Base-by-base conservation (phyloP, 2,329 filamentous ascomycete genomes). In the Scolecobasidium constrictum region DNA sequence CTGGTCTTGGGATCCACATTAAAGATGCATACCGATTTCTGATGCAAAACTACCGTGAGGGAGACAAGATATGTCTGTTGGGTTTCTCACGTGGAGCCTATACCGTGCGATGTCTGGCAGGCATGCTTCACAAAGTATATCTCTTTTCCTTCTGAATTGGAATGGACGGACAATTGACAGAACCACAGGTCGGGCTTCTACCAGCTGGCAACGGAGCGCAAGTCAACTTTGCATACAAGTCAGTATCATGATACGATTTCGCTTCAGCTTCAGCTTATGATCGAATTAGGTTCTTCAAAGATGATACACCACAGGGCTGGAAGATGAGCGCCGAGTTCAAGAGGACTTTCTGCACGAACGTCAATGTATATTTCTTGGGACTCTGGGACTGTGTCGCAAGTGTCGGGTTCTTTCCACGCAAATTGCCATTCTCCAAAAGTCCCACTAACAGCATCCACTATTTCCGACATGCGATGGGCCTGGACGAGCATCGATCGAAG, bases 121-220 rank as follows among this genome's bases (percentile, higher is more conserved):
- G 62, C 2, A 65, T 66, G 62, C 52, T 66, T 5, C 62, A 66
- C 51, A 65, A 65, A 48, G n/a, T n/a, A n/a, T n/a, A n/a, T n/a
- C n/a, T n/a, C n/a, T n/a, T n/a, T n/a, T n/a, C n/a, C n/a, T n/a
- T n/a, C n/a, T n/a, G n/a, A n/a, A n/a, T n/a, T n/a, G n/a, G n/a
- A n/a, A n/a, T n/a, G n/a, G n/a, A n/a, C n/a, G n/a, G n/a, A n/a
- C n/a, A n/a, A n/a, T n/a, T n/a, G n/a, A n/a, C n/a, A n/a, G n/a
- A n/a, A n/a, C n/a, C n/a, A n/a, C n/a, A n/a, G n/a, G 62, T 66
- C 19, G 62, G 63, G 4, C 49, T 59, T 3, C 42, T 60, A 2
- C 56, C 56, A 20, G 52, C 55, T 4, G 58, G 47, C 42, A 67
- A 56, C 51, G 50, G 38, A 1, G 53, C 57, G 3, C 64, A 66